A percentile compares a stretch with the other conserved stretches of the same genome.
phyloP scores from a whole-genome alignment of 2,329 filamentous ascomycete species.

The Colletotrichum lindemuthianum region DNA sequence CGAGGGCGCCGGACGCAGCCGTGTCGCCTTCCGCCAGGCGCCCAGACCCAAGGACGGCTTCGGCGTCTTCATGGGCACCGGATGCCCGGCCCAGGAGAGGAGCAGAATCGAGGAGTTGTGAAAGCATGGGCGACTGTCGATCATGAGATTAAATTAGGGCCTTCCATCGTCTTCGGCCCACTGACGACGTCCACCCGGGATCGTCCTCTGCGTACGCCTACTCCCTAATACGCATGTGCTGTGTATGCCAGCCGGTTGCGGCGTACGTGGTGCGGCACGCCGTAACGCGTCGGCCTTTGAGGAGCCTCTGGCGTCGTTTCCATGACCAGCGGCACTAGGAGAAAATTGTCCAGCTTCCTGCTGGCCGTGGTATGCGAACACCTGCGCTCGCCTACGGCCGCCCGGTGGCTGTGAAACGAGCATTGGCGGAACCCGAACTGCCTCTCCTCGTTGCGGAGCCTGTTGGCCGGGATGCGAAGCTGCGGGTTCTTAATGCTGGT shows the following conservation, averaged over 20 bases:
- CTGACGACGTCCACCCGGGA: not conserved
- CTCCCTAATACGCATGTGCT: constrained; percentile 15
- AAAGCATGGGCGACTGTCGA: not conserved
- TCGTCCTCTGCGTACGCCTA: not conserved
- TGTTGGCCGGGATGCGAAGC: constrained; percentile 66
- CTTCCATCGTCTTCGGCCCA: not conserved
- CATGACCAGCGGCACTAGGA: constrained; percentile 36
- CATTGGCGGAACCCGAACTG: constrained; percentile 70
- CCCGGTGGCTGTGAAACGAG: constrained; percentile 68
- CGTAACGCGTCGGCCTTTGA: not conserved
- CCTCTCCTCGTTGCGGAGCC: constrained; percentile 64
- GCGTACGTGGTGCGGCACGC: constrained; percentile 16
- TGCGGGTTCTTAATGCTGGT: constrained; percentile 69
- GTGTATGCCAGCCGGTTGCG: constrained; percentile 3
- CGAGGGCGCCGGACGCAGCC: constrained; percentile 25
- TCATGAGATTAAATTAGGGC: constrained; percentile 11
- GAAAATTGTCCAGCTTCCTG: constrained; percentile 36
- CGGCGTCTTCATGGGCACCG: constrained; percentile 27
- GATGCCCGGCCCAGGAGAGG: constrained; percentile 7
- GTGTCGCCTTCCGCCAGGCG: constrained; percentile 34
- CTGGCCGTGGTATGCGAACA: constrained; percentile 55
- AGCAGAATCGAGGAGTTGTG: constrained; percentile 23
- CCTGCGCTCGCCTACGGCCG: constrained; percentile 61
- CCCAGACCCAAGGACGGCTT: constrained; percentile 22
- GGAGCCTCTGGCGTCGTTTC: constrained; percentile 19